Conservation (phyloP, 108 stramenopile species). For the Ochromonas danica region DNA sequence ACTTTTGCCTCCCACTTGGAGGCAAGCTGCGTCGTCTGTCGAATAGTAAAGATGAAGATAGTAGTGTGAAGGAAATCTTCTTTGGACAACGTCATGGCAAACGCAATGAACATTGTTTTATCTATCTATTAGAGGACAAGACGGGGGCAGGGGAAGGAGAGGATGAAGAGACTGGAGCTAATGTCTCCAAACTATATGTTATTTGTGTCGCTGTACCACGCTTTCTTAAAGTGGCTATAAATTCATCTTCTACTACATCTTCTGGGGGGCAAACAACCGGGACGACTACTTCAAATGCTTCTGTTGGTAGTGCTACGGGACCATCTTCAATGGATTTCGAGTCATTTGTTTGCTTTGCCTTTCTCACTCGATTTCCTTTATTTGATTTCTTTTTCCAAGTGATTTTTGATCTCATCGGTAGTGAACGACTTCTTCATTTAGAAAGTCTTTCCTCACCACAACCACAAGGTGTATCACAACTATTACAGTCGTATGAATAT, state of each 20-base stretch:
- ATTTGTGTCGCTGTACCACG: neutral
- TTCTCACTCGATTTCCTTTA: constrained; percentile 29
- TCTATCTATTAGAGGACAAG: neutral
- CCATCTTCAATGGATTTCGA: constrained; percentile 2
- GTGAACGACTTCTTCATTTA: neutral
- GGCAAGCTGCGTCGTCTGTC: neutral
- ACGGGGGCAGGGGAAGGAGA: neutral
- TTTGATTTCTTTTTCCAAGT: constrained; percentile 36
- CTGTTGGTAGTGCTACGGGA: neutral
- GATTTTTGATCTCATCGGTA: neutral
- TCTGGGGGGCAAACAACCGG: neutral
- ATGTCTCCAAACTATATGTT: neutral
- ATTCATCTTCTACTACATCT: neutral
- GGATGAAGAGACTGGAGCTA: neutral
- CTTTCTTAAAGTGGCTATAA: neutral
- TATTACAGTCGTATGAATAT: constrained; percentile 15
- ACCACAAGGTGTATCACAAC: no score
- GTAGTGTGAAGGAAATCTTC: neutral
- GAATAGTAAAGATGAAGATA: neutral
- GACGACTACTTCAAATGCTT: neutral
- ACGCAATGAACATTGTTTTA: neutral
- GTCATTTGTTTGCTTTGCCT: constrained; percentile 5
- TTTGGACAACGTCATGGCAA: neutral
- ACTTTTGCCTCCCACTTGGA: neutral
- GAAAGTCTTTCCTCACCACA: neutral